Conservation (phyloP, 1,284 basidiomycete genomes). For the Macrocystidia cucumis region DNA sequence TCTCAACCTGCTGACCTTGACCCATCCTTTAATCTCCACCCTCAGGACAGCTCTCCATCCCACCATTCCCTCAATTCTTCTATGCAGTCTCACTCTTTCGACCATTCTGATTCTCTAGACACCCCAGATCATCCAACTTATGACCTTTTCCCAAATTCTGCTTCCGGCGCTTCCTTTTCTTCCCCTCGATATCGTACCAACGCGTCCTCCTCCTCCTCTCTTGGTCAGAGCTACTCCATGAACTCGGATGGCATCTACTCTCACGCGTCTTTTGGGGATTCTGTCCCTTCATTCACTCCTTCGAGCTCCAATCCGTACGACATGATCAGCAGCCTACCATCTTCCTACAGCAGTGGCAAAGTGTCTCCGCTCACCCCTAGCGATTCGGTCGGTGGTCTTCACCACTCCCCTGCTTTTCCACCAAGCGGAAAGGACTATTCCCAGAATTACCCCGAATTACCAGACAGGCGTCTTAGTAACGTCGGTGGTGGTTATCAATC, state of each 20-base stretch:
- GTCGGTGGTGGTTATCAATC: conserved; percentile 36
- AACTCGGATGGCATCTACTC: conserved; percentile 49
- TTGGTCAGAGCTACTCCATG: conserved; percentile 44
- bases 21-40: conserved; percentile 32
- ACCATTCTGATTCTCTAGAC: conserved; percentile 34
- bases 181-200: conserved; percentile 57
- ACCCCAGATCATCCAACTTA: conserved; percentile 45
- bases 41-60: conserved; percentile 23
- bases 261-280: conserved; percentile 49
- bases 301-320: conserved; percentile 49
- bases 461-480: conserved; percentile 51
- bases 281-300: conserved; percentile 46
- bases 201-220: conserved; percentile 58
- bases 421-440: conserved; percentile 47
- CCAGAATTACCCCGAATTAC: conserved; percentile 41
- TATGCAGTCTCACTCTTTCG: conserved; percentile 25
- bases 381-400: conserved; percentile 45
- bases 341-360: conserved; percentile 59
- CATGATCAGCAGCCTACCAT: conserved; percentile 53
- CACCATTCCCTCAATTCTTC: conserved; percentile 23
- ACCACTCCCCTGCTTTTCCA: conserved; percentile 50
- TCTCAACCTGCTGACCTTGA: conserved; percentile 42
- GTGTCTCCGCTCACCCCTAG: conserved; percentile 66
- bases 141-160: conserved; percentile 49
- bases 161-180: conserved; percentile 36